Evolutionary conservation across 768 basidiomycete species (phyloP), one percentile per base, ranked within the genome.

Genomic region (Boletus sp.): DNA sequence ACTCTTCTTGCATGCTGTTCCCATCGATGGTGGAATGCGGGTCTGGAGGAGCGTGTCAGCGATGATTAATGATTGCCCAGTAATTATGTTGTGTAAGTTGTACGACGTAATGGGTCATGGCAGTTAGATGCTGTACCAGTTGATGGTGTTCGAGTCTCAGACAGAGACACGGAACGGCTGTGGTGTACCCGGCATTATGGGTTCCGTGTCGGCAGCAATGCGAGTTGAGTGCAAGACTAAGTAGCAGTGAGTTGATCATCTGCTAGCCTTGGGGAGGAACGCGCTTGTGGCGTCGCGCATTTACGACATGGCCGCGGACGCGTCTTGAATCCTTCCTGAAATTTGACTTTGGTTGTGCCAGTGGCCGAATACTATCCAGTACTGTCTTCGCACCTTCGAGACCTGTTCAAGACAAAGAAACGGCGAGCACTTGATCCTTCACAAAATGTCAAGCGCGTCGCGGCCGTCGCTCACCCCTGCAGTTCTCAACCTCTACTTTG

Each of bases 401-500:
- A 45, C 33, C 4, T 32, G 19, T 27, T 47, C 35, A n/a, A 29
- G 21, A 37, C 33, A 25, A 13, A 29, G 38, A 32, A 7, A 19
- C 23, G 14, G n/a, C 25, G 6, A 47, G 33, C 25, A 29, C 33
- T 30, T n/a, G 19, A 25, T 4, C 2, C 27, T 37, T 17, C 17
- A 19, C 27, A 4, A 17, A 33, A 61, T 66, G 51, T 30, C 51
- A 15, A 37, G 32, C 38, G 23, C 13, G 15, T 15, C 47, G 2
- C 55, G 30, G 7, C 46, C 17, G 19, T 47, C 61, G 2, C 54
- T 71, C 32, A 69, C 71, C 11, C 48, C 67, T 27, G 51, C 69
- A 2, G 62, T 83, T 11, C 70, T 84, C 25, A 60, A 70, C 27
- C 65, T 71, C 49, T 82, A 81, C 55, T 83, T 77, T 59, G 55